Conservation (phyloP, 2,329 filamentous ascomycete genomes). For the Fusarium tuaranense region DNA sequence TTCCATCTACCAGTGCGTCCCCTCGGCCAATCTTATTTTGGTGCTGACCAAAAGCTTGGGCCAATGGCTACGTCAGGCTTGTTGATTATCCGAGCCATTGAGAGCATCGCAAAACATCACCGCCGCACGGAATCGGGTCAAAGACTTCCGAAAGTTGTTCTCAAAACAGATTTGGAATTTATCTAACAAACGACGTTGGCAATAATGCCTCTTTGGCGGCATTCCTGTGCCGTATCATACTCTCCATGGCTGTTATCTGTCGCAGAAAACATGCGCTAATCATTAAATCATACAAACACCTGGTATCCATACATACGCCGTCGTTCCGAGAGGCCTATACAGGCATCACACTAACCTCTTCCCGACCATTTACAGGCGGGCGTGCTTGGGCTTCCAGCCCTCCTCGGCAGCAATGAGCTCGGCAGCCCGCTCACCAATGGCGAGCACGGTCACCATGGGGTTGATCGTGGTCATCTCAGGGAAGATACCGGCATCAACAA, state of each 20-base stretch:
- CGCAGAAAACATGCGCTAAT: conserved; percentile 31
- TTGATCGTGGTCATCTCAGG: conserved; percentile 89
- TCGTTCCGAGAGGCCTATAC: conserved; percentile 6
- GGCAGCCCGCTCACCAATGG: conserved; percentile 84
- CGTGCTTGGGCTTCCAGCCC: conserved; percentile 56
- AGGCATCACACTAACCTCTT: neutral
- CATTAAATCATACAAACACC: conserved; percentile 33
- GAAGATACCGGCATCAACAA: conserved; percentile 90
- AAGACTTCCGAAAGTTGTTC: conserved; percentile 13
- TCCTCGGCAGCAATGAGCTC: conserved; percentile 82
- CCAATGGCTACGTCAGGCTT: conserved; percentile 10
- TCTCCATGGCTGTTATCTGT: neutral
- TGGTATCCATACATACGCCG: conserved; percentile 17
- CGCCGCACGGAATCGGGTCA: conserved; percentile 14
- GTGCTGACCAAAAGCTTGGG: conserved; percentile 5
- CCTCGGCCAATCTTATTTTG: conserved; percentile 14
- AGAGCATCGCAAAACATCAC: conserved; percentile 8
- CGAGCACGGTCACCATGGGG: conserved; percentile 90
- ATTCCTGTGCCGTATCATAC: neutral
- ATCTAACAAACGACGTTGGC: conserved; percentile 28
- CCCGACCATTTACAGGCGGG: conserved; percentile 46
- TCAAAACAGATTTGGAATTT: conserved; percentile 2
- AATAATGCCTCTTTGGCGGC: conserved; percentile 8
- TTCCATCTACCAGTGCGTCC: conserved; percentile 15
- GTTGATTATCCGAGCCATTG: conserved; percentile 9